These are phyloP conservation scores for Phytophthora aleatoria DNA, from an alignment of 352 stramenopile genomes.

Conservation along the genomic window DNA sequence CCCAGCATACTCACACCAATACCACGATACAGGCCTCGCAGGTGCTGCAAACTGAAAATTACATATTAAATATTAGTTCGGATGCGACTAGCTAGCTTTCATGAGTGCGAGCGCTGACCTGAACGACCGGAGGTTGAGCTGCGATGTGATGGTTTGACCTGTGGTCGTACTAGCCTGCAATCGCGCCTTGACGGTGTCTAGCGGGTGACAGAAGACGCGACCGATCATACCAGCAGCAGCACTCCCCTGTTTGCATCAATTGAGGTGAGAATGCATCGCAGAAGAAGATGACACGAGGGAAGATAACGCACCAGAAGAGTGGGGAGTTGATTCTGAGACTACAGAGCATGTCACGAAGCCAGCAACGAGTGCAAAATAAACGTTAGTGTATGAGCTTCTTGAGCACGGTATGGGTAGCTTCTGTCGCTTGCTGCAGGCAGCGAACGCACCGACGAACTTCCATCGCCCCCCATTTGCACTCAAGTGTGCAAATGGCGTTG, in stretches of 20 bases:
- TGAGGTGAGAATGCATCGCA: not conserved
- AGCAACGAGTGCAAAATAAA: slow-evolving; percentile 6
- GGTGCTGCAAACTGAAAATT: slow-evolving; percentile 39
- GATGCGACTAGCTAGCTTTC: not conserved
- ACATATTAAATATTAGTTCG: not conserved
- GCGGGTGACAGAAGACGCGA: slow-evolving; percentile 89
- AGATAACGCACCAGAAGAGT: slow-evolving; percentile 54
- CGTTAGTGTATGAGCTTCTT: not conserved
- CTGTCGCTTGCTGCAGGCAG: not conserved
- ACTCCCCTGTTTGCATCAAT: slow-evolving; percentile 55
- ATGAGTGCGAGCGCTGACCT: slow-evolving; percentile 29
- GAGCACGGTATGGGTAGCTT: not conserved
- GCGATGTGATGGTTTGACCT: slow-evolving; percentile 45
- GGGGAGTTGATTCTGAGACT: slow-evolving; percentile 53
- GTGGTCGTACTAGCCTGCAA: slow-evolving; percentile 61
- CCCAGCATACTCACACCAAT: slow-evolving; percentile 95
- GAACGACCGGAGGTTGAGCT: slow-evolving; percentile 52
- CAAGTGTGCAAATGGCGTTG: slow-evolving; percentile 2
- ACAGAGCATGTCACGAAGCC: slow-evolving; percentile 6
- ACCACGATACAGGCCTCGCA: slow-evolving; percentile 93
- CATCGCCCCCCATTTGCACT: slow-evolving; percentile 28
- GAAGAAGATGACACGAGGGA: not conserved
- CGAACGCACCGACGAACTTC: slow-evolving; percentile 22
- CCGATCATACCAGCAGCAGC: slow-evolving; percentile 83
- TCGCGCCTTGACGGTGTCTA: slow-evolving; percentile 92